phyloP scores from a whole-genome alignment of 805 yeast species.

The Danielozyma ontarioensis region DNA sequence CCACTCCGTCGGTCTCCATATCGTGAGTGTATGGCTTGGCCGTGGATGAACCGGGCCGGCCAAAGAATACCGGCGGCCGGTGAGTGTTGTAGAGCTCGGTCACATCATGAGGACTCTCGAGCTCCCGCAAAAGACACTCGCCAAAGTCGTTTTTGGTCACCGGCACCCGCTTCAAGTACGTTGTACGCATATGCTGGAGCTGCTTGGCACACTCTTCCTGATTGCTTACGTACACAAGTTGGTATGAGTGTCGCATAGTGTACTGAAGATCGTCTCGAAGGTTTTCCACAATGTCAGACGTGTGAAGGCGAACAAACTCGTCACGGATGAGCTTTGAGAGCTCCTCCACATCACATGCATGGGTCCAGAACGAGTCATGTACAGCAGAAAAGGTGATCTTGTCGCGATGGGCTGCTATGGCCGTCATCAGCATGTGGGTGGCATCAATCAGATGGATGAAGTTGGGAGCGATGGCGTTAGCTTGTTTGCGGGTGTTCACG shows the following conservation, averaged over 20 bases:
- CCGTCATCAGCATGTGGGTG: constrained; percentile 33
- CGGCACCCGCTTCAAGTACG: constrained; percentile 6
- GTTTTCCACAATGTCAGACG: constrained; percentile 17
- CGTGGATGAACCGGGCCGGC: neutral
- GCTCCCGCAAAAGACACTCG: neutral
- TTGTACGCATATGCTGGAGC: constrained; percentile 6
- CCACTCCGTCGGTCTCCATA: too few species aligned
- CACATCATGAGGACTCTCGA: neutral
- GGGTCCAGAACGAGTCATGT: constrained; percentile 43
- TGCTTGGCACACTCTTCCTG: constrained; percentile 4
- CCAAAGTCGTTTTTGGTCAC: constrained; percentile 1
- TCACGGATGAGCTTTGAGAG: constrained; percentile 25
- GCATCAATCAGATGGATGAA: constrained; percentile 41
- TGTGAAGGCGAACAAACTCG: constrained; percentile 31
- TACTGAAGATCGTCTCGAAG: constrained; percentile 22
- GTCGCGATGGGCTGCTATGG: constrained; percentile 14
- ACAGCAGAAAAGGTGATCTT: constrained; percentile 31
- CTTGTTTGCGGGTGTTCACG: constrained; percentile 24
- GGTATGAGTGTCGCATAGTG: constrained; percentile 19
- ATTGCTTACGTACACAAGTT: constrained; percentile 28
- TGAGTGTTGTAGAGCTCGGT: neutral
- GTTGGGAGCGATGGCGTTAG: constrained; percentile 38
- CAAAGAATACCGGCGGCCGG: neutral
- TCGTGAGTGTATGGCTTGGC: neutral
- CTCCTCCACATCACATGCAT: constrained; percentile 23